phyloP scores from a whole-genome alignment of 192 early-diverging fungal genomes.

The Umbelopsis sp. region DNA sequence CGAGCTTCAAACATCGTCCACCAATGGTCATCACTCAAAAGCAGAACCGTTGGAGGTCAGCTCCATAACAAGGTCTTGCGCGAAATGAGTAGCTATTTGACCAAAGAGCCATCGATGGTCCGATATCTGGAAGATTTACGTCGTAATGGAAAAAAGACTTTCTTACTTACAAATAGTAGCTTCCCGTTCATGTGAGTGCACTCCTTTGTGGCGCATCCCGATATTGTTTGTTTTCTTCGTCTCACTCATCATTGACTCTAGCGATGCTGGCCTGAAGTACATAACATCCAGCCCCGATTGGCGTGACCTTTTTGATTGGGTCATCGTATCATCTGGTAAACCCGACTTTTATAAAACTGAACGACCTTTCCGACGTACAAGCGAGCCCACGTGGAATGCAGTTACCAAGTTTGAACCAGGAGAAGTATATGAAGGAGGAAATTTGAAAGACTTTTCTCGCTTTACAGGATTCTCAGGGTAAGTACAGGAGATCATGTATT shows the following conservation, averaged over 20 bases:
- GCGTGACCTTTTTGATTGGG: conserved; percentile 64
- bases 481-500: not conserved
- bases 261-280: conserved; percentile 47
- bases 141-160: conserved; percentile 51
- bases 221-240: not conserved
- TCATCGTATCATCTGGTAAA: conserved; percentile 59
- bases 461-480: conserved; percentile 56
- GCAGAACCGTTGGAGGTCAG: conserved; percentile 49
- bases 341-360: conserved; percentile 60
- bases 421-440: conserved; percentile 65
- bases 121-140: conserved; percentile 50
- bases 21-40: conserved; percentile 25
- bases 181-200: conserved; percentile 46
- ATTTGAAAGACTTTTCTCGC: conserved; percentile 51
- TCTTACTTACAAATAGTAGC: conserved; percentile 62
- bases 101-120: conserved; percentile 48
- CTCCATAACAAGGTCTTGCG: conserved; percentile 50
- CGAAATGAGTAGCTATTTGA: conserved; percentile 51
- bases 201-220: not conserved
- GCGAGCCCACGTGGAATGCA: conserved; percentile 49
- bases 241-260: not conserved
- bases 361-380: conserved; percentile 58
- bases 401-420: conserved; percentile 56
- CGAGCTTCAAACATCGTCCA: conserved; percentile 56
- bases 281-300: conserved; percentile 50